Evolutionary conservation across 2,329 filamentous ascomycete species (phyloP).

Genomic region (Cytospora piceae): DNA sequence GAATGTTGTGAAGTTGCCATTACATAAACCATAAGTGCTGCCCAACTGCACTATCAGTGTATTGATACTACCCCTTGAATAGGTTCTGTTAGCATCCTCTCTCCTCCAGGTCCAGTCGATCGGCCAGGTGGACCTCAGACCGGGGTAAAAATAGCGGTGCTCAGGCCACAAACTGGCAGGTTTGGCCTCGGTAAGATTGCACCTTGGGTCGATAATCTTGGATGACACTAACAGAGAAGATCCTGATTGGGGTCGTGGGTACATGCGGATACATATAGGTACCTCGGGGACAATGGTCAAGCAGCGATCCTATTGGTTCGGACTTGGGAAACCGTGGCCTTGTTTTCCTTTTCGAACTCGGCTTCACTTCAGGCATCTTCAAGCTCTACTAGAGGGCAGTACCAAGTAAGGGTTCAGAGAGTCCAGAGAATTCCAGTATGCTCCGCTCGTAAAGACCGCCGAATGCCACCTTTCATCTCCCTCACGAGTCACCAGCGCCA

Average conservation of each 20-base stretch:
- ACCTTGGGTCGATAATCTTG: neutral
- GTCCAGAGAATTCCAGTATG: neutral
- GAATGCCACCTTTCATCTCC: neutral
- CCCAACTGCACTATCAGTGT: neutral
- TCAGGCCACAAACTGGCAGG: neutral
- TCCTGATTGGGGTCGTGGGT: neutral
- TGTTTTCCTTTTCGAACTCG: neutral
- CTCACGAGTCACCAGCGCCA: neutral
- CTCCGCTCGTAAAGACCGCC: neutral
- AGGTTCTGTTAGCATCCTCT: neutral
- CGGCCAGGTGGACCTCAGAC: neutral
- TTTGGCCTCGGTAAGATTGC: neutral
- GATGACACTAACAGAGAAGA: neutral
- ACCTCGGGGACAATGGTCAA: neutral
- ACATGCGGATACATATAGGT: neutral
- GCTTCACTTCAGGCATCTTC: neutral
- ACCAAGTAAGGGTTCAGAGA: too few species aligned
- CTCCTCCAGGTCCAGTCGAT: neutral
- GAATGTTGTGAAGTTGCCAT: neutral
- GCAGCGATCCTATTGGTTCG: neutral
- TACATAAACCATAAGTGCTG: conserved; percentile 9
- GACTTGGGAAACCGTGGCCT: neutral
- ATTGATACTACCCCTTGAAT: neutral
- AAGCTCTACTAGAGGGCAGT: too few species aligned
- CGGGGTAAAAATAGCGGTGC: neutral